phyloP scores from a whole-genome alignment of 164 flowering plant genomes.

The Vitis cinerea region DNA sequence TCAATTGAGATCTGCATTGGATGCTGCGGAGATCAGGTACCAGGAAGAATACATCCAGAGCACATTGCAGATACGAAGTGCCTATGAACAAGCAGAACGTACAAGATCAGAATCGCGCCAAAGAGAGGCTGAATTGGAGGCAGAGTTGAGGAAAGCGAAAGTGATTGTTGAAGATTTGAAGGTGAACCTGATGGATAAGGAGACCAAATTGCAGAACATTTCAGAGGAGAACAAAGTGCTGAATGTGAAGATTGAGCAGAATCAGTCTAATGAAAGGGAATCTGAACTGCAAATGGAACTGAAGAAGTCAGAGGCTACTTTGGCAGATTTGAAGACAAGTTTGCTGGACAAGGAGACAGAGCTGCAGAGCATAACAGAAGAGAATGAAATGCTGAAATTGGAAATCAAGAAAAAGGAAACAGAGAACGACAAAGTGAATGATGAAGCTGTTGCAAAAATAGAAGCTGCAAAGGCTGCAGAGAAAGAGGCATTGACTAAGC shows the following conservation, averaged over 20 bases:
- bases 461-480: constrained; percentile 34
- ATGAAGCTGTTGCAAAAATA: constrained; percentile 22
- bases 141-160: constrained; percentile 25
- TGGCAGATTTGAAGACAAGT: constrained; percentile 34
- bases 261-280: constrained; percentile 19
- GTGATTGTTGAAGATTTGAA: constrained; percentile 26
- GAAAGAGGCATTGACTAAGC: constrained; percentile 33
- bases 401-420: constrained; percentile 24
- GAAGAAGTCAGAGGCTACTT: constrained; percentile 22
- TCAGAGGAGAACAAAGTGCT: constrained; percentile 30
- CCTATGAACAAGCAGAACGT: constrained; percentile 34
- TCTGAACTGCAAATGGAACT: constrained; percentile 24
- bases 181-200: constrained; percentile 34
- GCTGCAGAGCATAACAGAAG: constrained; percentile 26
- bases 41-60: constrained; percentile 45
- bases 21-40: constrained; percentile 38
- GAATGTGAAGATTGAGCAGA: constrained; percentile 14
- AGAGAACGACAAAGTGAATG: constrained; percentile 25
- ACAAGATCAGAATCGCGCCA: constrained; percentile 20
- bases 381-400: constrained; percentile 32
- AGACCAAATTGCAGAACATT: constrained; percentile 25
- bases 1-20: constrained; percentile 37
- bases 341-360: constrained; percentile 31
- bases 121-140: constrained; percentile 32
- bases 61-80: constrained; percentile 41